These are phyloP conservation scores for Phlebopus sp. DNA, from an alignment of 1,284 basidiomycete genomes.

Conservation along the genomic window DNA sequence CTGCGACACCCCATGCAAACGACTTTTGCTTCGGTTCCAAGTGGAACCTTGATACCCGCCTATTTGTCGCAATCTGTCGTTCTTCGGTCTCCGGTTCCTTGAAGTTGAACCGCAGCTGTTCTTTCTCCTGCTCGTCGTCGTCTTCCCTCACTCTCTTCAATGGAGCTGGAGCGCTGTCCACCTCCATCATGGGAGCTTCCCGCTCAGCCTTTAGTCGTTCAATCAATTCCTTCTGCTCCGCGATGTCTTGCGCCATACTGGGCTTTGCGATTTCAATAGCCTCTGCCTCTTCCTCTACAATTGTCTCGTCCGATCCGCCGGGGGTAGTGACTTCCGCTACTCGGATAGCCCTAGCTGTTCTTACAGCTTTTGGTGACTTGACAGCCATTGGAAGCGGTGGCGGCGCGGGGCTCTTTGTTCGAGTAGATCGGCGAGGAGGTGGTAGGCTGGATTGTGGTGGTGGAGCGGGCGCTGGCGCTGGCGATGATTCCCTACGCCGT, in stretches of 20 bases:
- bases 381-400: constrained; percentile 25
- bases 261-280: constrained; percentile 52
- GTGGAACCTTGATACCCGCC: constrained; percentile 49
- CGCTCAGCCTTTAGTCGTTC: constrained; percentile 59
- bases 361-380: constrained; percentile 35
- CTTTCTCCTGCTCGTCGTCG: constrained; percentile 30
- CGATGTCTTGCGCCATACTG: constrained; percentile 65
- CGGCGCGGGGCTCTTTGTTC: constrained; percentile 52
- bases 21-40: constrained; percentile 63
- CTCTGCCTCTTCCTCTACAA: constrained; percentile 55
- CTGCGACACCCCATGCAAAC: constrained; percentile 70
- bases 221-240: constrained; percentile 70
- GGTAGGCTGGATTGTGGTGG: constrained; percentile 25
- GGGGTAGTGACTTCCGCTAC: constrained; percentile 45
- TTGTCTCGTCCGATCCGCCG: constrained; percentile 56
- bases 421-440: constrained; percentile 46
- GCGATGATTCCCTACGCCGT: constrained; percentile 62
- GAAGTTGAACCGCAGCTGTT: constrained; percentile 55
- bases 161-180: constrained; percentile 30
- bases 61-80: constrained; percentile 63
- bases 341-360: constrained; percentile 39
- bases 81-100: constrained; percentile 58
- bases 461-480: constrained; percentile 35
- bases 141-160: constrained; percentile 58
- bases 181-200: constrained; percentile 12